A percentile compares a stretch with the other conserved stretches of the same genome.
phyloP scores from a whole-genome alignment of 2,329 filamentous ascomycete species.

The Myriosclerotinia duriaeana region DNA sequence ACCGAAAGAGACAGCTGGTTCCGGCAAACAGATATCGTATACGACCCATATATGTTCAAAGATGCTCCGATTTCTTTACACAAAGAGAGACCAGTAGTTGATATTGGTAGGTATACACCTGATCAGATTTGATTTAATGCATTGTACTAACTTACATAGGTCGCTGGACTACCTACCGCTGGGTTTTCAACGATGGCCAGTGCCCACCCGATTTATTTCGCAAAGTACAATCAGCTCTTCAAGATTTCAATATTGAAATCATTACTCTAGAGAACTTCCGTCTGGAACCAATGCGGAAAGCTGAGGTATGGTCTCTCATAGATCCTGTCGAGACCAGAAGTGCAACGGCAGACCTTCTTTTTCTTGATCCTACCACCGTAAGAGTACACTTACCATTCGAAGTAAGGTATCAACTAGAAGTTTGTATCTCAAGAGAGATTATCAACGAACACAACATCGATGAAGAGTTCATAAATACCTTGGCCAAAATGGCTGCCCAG shows the following conservation, averaged over 20 bases:
- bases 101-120: constrained; percentile 48
- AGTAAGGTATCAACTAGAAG: constrained; percentile 87
- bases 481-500: constrained; percentile 52
- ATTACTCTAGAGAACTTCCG: constrained; percentile 47
- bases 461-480: constrained; percentile 62
- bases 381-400: constrained; percentile 58
- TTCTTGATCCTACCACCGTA: constrained; percentile 36
- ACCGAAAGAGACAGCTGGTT: constrained; percentile 58
- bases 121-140: not conserved
- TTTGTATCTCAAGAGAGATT: constrained; percentile 78
- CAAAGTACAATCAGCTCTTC: constrained; percentile 45
- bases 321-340: constrained; percentile 32
- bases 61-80: constrained; percentile 47
- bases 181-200: constrained; percentile 47
- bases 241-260: constrained; percentile 70
- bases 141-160: constrained; percentile 42
- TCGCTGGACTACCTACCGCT: constrained; percentile 61
- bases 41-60: constrained; percentile 43
- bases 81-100: constrained; percentile 53
- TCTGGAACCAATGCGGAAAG: constrained; percentile 40
- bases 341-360: constrained; percentile 29
- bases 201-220: constrained; percentile 30
- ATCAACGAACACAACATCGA: constrained; percentile 75
- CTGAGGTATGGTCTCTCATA: constrained; percentile 48
- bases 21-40: constrained; percentile 63